Evolutionary conservation across 192 early-diverging fungal genomes (phyloP), one percentile per base, ranked within the genome.

Genomic region (Dissophora globulifera): DNA sequence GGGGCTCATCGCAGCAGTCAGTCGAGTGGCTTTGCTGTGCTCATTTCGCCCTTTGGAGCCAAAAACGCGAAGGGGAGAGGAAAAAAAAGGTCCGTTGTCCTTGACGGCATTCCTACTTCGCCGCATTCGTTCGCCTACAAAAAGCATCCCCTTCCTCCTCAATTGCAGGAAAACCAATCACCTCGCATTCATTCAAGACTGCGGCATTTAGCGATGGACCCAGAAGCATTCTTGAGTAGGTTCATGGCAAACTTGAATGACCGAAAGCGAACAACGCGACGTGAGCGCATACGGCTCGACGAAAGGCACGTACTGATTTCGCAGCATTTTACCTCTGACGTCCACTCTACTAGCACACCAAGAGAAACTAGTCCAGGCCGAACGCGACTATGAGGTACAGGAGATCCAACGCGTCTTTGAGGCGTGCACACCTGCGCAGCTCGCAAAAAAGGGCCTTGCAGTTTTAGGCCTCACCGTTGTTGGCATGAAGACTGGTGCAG

Each of bases 401-500:
- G 84, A 85, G 22, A 83, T 79, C 1, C 52, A 65, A 2, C 55
- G 66, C 8, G 41, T 85, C 27, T 70, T 85, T 62, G 79, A 81
- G 3, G 57, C 80, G 19, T 83, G 84, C 48, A 67, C 85, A 5
- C 81, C 90, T 15, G 75, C 85, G 20, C 82, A 92, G 23, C 69
- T 93, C 23, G 90, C 92, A 59, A 84, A 84, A 45, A 82, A 84
- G 27, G 90, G 90, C 2, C 69, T 88, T 7, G 89, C 89, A 12
- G 76, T 93, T 17, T 78, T 87, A 4, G 86, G 83, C 2, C 69
- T 92, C 25, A 85, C 81, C 15, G 83, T 91, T 20, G 84, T 83
- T 20, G 72, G 76, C 9, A 85, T 86, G 66, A 84, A 87, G 52
- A 89, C 89, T 0, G 92, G 90, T 17, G 68, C 90, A 11, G 91